Conservation (phyloP, 805 yeast species). For the Wickerhamomyces mucosus region DNA sequence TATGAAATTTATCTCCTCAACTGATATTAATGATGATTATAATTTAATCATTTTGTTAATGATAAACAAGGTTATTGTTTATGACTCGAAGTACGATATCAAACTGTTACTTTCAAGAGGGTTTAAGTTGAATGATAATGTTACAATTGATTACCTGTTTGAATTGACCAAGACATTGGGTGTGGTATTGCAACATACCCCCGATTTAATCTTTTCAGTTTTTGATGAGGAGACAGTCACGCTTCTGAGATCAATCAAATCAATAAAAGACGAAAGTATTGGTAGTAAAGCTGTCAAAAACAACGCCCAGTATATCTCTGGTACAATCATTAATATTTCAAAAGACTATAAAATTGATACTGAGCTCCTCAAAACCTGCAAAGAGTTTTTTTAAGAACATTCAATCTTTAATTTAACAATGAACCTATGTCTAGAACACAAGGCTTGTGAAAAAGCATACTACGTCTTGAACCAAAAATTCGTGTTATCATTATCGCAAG, state of each 20-base stretch:
- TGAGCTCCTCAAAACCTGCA: not conserved
- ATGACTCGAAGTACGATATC: constrained; percentile 5
- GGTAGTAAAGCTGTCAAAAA: constrained; percentile 3
- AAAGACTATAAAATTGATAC: not conserved
- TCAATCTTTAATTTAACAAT: not conserved
- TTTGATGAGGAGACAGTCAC: constrained; percentile 6
- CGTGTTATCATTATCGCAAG: too few species aligned
- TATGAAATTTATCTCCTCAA: constrained; percentile 3
- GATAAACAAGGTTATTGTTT: constrained; percentile 15
- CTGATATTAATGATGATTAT: constrained; percentile 8
- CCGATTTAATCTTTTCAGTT: constrained; percentile 6
- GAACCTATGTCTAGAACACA: too few species aligned
- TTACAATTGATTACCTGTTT: constrained; percentile 14
- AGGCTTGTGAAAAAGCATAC: too few species aligned
- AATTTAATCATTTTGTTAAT: constrained; percentile 8
- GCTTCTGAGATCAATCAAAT: constrained; percentile 5
- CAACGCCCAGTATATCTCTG: constrained; percentile 5
- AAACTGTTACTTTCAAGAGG: constrained; percentile 6
- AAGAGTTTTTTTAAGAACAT: not conserved
- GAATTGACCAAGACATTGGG: constrained; percentile 20
- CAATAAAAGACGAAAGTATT: constrained; percentile 1
- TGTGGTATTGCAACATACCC: constrained; percentile 11
- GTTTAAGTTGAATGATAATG: constrained; percentile 7
- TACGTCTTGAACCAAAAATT: too few species aligned
- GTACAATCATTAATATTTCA: not conserved